Percentiles rank a stretch among this genome's conserved stretches.
phyloP scores from a whole-genome alignment of 768 basidiomycete species.

The Chalciporus chontae region DNA sequence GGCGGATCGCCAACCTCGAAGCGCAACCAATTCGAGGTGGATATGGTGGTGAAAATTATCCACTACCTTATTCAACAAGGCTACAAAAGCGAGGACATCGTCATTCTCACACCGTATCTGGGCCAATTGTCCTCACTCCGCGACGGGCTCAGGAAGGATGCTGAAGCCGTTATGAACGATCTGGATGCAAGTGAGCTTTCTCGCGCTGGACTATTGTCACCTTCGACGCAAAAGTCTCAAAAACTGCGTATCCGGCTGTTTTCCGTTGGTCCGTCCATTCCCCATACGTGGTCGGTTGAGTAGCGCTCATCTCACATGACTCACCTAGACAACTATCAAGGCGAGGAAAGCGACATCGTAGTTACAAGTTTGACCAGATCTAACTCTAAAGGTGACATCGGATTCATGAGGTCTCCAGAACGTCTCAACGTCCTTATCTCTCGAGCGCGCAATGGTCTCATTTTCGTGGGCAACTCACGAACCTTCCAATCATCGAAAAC shows the following conservation, averaged over 20 bases:
- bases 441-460: conserved; percentile 59
- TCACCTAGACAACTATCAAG: conserved; percentile 66
- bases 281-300: not conserved
- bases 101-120: conserved; percentile 66
- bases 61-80: conserved; percentile 67
- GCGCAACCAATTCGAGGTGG: conserved; percentile 54
- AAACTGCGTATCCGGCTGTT: conserved; percentile 54
- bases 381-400: conserved; percentile 53
- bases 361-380: conserved; percentile 59
- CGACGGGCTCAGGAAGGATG: conserved; percentile 39
- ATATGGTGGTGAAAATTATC: conserved; percentile 65
- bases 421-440: conserved; percentile 70
- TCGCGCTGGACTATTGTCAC: conserved; percentile 49
- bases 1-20: conserved; percentile 51
- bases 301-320: not conserved
- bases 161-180: conserved; percentile 61
- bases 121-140: conserved; percentile 58
- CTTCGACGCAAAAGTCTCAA: conserved; percentile 34
- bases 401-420: conserved; percentile 70
- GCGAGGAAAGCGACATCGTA: conserved; percentile 71
- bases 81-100: conserved; percentile 56
- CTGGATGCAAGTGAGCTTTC: conserved; percentile 57
- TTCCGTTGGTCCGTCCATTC: conserved; percentile 51
- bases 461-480: conserved; percentile 60
- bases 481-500: conserved; percentile 55